phyloP scores from a whole-genome alignment of 257 asterid species.

The Eustoma russellianum region DNA sequence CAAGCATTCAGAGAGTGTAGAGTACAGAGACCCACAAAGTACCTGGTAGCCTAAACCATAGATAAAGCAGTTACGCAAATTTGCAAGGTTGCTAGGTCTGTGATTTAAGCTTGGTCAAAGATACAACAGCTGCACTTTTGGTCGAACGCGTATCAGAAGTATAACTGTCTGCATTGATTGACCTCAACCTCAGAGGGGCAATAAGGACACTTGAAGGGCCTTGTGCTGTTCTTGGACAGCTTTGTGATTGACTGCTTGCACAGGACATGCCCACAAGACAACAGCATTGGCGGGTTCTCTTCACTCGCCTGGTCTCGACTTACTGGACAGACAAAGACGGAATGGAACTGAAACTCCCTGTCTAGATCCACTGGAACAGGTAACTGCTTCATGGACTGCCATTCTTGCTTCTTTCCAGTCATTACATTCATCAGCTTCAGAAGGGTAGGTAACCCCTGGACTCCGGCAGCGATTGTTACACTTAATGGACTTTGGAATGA shows the following conservation, averaged over 20 bases:
- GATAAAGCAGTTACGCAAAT: too few species aligned
- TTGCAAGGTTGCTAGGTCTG: too few species aligned
- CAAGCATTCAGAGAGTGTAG: not conserved
- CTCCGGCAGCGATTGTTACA: slow-evolving; percentile 74
- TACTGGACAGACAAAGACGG: slow-evolving; percentile 82
- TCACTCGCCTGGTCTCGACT: slow-evolving; percentile 86
- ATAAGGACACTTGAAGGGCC: slow-evolving; percentile 92
- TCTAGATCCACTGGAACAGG: slow-evolving; percentile 87
- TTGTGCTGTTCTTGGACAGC: slow-evolving; percentile 64
- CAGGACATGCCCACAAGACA: slow-evolving; percentile 84
- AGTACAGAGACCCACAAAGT: not conserved
- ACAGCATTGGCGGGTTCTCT: slow-evolving; percentile 85
- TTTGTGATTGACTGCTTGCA: slow-evolving; percentile 86
- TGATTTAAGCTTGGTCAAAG: not conserved
- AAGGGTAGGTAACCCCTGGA: slow-evolving; percentile 79
- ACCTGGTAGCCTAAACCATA: not conserved
- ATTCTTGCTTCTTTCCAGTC: slow-evolving; percentile 73
- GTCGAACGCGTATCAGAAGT: slow-evolving; percentile 34
- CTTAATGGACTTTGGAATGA: slow-evolving; percentile 66
- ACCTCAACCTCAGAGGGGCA: slow-evolving; percentile 85
- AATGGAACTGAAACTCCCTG: slow-evolving; percentile 78
- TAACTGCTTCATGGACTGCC: slow-evolving; percentile 84
- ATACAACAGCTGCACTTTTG: slow-evolving; percentile 1
- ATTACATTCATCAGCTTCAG: slow-evolving; percentile 75
- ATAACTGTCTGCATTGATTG: slow-evolving; percentile 74